Evolutionary conservation across 1,284 basidiomycete genomes (phyloP).

Genomic region (Ganoderma lingzhi): DNA sequence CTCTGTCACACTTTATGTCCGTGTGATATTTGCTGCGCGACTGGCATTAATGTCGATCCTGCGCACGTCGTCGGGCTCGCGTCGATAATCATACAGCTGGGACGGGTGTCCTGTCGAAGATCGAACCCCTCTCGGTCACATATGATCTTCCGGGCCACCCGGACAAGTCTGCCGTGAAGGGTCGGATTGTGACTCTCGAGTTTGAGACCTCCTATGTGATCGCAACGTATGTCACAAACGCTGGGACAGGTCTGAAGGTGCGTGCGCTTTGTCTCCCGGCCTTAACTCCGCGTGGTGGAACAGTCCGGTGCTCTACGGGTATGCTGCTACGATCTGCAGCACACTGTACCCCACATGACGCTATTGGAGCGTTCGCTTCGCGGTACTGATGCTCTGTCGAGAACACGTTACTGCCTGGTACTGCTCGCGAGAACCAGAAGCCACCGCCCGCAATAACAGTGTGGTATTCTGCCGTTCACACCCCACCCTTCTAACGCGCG

Average conservation of each 20-base stretch:
- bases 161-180: constrained; percentile 67
- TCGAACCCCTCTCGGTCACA: constrained; percentile 73
- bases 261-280: constrained; percentile 2
- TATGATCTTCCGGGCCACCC: constrained; percentile 79
- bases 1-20: neutral
- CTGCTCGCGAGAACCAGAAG: neutral
- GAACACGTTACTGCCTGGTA: neutral
- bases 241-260: constrained; percentile 83
- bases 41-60: neutral
- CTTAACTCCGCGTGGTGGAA: neutral
- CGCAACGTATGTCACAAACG: constrained; percentile 91
- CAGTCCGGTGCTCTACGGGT: neutral
- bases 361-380: neutral
- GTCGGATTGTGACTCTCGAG: constrained; percentile 84
- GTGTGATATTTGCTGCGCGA: neutral
- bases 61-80: neutral
- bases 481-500: neutral
- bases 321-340: neutral
- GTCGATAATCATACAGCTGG: constrained; percentile 61
- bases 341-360: neutral
- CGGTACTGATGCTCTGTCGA: neutral
- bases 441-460: neutral
- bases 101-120: constrained; percentile 83
- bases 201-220: constrained; percentile 78
- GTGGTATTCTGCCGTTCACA: neutral